Percentiles rank a stretch among this genome's conserved stretches.
Conservation (phyloP, 352 stramenopile species). For the Phytopythium litorale region DNA sequence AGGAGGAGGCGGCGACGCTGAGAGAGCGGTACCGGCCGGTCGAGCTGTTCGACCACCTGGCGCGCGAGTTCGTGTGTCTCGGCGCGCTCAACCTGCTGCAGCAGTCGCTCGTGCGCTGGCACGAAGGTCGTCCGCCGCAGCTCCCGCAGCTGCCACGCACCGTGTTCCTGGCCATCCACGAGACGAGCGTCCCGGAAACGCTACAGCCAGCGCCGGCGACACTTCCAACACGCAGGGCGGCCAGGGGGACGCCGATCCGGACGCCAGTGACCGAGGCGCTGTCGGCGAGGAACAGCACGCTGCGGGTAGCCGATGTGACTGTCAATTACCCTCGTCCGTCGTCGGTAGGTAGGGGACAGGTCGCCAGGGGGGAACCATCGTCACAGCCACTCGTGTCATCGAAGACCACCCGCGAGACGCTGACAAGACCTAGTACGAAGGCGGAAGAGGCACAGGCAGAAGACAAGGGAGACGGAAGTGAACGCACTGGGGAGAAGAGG, state of each 20-base stretch:
- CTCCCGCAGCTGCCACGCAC: neutral
- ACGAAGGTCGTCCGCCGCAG: constrained; percentile 3
- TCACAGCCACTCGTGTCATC: neutral
- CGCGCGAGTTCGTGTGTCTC: constrained; percentile 28
- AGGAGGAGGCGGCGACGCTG: constrained; percentile 7
- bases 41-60: constrained; percentile 24
- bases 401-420: no score
- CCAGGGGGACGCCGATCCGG: neutral
- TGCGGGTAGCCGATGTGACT: neutral
- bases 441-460: neutral
- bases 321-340: neutral
- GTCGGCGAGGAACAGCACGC: neutral
- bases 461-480: neutral
- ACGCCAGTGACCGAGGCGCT: constrained; percentile 1
- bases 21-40: constrained; percentile 12
- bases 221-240: neutral
- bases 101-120: constrained; percentile 14
- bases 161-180: constrained; percentile 6
- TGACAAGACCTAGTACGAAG: neutral
- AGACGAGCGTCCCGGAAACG: neutral
- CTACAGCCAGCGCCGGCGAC: neutral
- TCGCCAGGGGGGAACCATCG: neutral
- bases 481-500: neutral
- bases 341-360: neutral
- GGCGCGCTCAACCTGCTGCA: constrained; percentile 25